Evolutionary conservation across 2,329 filamentous ascomycete genomes (phyloP), one percentile per base, ranked within the genome.

Genomic region (Trichoderma polysporum): DNA sequence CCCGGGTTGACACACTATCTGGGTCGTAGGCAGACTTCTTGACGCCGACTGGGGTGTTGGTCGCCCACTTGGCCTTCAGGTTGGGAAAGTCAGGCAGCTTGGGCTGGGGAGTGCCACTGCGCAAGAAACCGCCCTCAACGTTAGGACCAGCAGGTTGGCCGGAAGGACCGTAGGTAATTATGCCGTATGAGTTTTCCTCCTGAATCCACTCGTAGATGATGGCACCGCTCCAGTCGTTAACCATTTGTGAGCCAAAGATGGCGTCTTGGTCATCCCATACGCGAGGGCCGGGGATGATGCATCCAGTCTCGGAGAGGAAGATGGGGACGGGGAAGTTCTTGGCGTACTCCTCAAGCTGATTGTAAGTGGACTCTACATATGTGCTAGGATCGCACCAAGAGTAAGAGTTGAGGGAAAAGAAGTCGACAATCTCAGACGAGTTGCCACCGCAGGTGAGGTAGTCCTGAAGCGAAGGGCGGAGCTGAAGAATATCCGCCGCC

Each of bases 171-270:
- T 97, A 97, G 22, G 85, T 88, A 72, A 96, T 85, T 39, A 97
- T 83, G 45, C 93, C 93, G 77, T 96, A 97, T 73, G 92, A 79
- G 78, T 97, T 96, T 59, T 85, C 82, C 78, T 96, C 93, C 75
- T 94, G 81, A 69, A 96, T 92, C 93, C 93, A 97, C 76, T 97
- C 92, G 79, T 97, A 96, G 71, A 96, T 84, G 69, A 97, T 93
- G 62, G 91, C 85, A 64, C 93, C 93, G 60, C 91, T 93, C 88
- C 79, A 88, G 73, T 85, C 85, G 66, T 83, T 82, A 6, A 85
- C 80, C 93, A 97, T 97, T 2, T 91, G 79, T 0, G 83, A 72
- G 50, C 91, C 90, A 73, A 95, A 90, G 71, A 97, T 92, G 58
- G 91, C 88, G 47, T 85, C 83, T 78, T 95, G 91, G 75, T 97